phyloP scores from a whole-genome alignment of 257 asterid species.

The Solanum sparsipilum region DNA sequence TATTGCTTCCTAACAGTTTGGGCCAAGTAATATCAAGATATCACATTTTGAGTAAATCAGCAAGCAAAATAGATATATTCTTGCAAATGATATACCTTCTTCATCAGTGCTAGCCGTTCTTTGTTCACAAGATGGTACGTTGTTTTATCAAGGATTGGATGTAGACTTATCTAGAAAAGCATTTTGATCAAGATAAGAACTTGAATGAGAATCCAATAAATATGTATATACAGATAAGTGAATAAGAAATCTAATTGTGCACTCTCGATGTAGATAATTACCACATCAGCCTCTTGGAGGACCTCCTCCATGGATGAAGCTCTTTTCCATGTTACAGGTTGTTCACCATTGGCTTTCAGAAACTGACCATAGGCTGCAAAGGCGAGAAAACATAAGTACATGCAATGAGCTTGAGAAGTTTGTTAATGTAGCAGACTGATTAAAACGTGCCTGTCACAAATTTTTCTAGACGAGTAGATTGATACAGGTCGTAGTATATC shows the following conservation, averaged over 20 bases:
- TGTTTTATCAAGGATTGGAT: slow-evolving; percentile 86
- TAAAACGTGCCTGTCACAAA: slow-evolving; percentile 65
- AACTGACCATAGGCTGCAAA: slow-evolving; percentile 86
- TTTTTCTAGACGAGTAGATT: slow-evolving; percentile 88
- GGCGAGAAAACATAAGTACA: neutral
- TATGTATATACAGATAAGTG: neutral
- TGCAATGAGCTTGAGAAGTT: neutral
- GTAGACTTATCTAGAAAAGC: slow-evolving; percentile 75
- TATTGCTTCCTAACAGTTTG: slow-evolving; percentile 58
- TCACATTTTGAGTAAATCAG: neutral
- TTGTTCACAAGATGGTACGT: slow-evolving; percentile 90
- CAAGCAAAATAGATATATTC: neutral
- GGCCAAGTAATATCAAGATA: neutral
- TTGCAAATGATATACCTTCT: slow-evolving; percentile 41
- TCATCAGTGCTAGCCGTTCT: slow-evolving; percentile 85
- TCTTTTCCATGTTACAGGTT: slow-evolving; percentile 87
- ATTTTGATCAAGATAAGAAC: neutral
- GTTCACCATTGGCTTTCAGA: slow-evolving; percentile 84
- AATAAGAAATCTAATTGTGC: neutral
- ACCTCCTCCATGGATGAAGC: slow-evolving; percentile 92
- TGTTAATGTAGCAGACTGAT: neutral
- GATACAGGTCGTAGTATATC: slow-evolving; percentile 91
- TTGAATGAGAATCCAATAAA: neutral
- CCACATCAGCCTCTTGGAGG: slow-evolving; percentile 82
- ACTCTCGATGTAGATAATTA: slow-evolving; percentile 5